A percentile compares a stretch with the other conserved stretches of the same genome.
Conservation (phyloP, 2,329 filamentous ascomycete genomes). For the Cordyceps cicadae region DNA sequence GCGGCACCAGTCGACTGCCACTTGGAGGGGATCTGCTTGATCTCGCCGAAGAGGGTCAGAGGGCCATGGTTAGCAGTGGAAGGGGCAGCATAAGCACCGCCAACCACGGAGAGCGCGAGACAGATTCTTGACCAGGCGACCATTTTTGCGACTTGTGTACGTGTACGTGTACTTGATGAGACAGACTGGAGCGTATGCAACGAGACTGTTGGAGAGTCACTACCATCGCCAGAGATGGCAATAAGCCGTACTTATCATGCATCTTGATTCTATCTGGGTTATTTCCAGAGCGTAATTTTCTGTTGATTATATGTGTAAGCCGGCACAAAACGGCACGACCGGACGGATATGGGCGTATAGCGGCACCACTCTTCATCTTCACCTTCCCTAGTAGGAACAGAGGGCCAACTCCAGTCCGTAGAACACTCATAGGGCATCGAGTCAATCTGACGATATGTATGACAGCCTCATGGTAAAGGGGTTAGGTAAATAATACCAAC, state of each 20-base stretch:
- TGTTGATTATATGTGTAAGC: not conserved
- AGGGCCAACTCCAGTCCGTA: not conserved
- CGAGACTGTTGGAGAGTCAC: not conserved
- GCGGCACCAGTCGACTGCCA: not conserved
- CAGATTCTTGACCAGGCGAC: not conserved
- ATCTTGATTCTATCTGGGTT: not conserved
- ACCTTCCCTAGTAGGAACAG: not conserved
- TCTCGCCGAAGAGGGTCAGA: not conserved
- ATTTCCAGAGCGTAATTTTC: not conserved
- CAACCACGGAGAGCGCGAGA: not conserved
- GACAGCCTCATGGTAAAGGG: not conserved
- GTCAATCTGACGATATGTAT: not conserved
- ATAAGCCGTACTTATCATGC: not conserved
- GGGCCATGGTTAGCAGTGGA: not conserved
- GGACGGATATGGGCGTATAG: not conserved
- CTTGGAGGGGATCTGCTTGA: not conserved
- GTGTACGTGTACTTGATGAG: not conserved
- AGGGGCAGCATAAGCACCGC: not conserved
- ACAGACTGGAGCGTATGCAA: not conserved
- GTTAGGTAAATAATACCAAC: not conserved
- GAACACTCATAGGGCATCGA: not conserved
- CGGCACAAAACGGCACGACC: not conserved
- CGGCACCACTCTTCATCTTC: not conserved
- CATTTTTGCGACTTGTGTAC: not conserved
- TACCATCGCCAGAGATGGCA: not conserved